phyloP scores from a whole-genome alignment of 164 flowering plant species.

The Taxillus chinensis region DNA sequence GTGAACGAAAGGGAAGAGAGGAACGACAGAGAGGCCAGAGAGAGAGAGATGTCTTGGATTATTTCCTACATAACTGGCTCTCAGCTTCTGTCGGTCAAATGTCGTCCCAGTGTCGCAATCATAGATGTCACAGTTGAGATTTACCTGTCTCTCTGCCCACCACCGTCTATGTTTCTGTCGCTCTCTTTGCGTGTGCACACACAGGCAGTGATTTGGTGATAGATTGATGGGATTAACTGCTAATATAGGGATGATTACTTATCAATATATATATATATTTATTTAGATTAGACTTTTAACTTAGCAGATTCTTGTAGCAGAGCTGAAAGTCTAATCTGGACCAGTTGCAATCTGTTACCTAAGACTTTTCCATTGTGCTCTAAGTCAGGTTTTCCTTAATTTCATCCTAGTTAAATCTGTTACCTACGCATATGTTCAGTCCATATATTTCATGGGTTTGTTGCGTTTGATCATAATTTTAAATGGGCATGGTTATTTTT shows the following conservation, averaged over 20 bases:
- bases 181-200: too few relatives aligned
- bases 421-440: background rate
- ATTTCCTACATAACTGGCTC: conserved; percentile 65
- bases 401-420: background rate
- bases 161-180: too few relatives aligned
- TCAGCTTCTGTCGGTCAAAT: conserved; percentile 56
- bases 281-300: too few relatives aligned
- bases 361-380: too few relatives aligned
- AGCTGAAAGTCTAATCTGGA: too few relatives aligned
- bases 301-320: too few relatives aligned
- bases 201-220: too few relatives aligned
- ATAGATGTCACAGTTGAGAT: conserved; percentile 43
- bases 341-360: too few relatives aligned
- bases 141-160: conserved; percentile 24
- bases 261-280: too few relatives aligned
- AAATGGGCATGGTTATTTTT: background rate
- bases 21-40: background rate
- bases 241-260: conserved; percentile 72
- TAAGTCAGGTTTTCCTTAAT: conserved; percentile 62
- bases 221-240: background rate
- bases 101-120: conserved; percentile 59
- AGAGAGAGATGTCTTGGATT: conserved; percentile 32
- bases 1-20: background rate
- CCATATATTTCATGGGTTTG: background rate
- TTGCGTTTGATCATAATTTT: background rate